These are phyloP conservation scores for Maudiozyma turicensis DNA, from an alignment of 805 yeast genomes.

Conservation along the genomic window DNA sequence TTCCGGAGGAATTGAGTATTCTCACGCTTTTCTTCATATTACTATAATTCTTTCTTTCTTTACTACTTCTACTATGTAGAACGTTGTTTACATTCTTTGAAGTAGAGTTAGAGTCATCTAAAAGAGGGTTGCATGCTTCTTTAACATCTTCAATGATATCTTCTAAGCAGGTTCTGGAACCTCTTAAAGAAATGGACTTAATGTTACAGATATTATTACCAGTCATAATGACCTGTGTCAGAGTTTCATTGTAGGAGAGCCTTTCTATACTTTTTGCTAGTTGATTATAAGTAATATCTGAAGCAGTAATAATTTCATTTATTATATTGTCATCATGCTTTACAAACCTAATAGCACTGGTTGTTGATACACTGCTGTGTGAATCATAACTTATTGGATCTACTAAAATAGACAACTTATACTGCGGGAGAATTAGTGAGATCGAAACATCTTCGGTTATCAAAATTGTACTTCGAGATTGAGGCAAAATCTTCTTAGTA, in stretches of 20 bases:
- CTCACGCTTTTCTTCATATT: conserved; percentile 20
- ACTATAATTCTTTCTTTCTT: not conserved
- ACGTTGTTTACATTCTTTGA: not conserved
- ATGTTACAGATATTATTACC: not conserved
- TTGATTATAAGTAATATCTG: not conserved
- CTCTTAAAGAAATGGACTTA: not conserved
- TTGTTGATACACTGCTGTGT: not conserved
- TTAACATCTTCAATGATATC: not conserved
- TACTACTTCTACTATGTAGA: too few relatives aligned
- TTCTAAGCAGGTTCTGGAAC: not conserved
- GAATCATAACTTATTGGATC: conserved; percentile 4
- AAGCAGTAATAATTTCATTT: not conserved
- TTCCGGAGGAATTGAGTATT: conserved; percentile 19
- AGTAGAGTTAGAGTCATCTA: not conserved
- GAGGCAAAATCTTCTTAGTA: too few relatives aligned
- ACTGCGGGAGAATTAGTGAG: not conserved
- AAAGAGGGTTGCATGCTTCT: not conserved
- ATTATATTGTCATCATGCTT: not conserved
- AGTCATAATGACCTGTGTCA: not conserved
- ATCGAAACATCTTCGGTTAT: conserved; percentile 1
- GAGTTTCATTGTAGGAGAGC: not conserved
- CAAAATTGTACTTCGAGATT: not conserved
- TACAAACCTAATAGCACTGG: not conserved
- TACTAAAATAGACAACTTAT: conserved; percentile 1
- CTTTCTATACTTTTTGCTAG: not conserved